Base-by-base conservation (phyloP, 78 protist genomes). In the Speleostelium caveatum region DNA sequence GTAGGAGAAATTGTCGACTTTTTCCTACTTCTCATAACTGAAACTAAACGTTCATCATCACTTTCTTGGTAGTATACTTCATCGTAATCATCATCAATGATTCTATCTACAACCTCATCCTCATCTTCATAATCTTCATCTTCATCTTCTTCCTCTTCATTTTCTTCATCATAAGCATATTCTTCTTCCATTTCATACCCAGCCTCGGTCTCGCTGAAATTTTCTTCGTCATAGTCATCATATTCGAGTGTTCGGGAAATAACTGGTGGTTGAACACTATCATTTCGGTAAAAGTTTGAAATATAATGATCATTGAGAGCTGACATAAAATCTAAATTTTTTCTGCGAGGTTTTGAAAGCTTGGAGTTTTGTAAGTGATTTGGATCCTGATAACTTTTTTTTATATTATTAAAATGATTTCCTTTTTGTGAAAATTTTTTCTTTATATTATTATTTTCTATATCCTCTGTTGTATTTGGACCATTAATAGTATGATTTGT, bases 401-500 rank as follows among this genome's bases (percentile, higher is more conserved):
- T 42, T 24, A 71, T 49, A 32, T 71, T 71, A 16, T 38, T 38
- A 51, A 71, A 14, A 33, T 71, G 77, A 30, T 71, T 71, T 21
- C 35, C 26, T 71, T 71, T 71, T 51, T 71, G 77, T 51, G 77
- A 71, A 26, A 71, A 71, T 51, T 71, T 71, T 62, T 71, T 69
- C 30, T 69, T 71, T 28, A 58, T 58, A 26, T 58, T 26, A 39
- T 19, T 61, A n/a, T 12, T 10, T 32, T 32, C 32, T n/a, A n/a
- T n/a, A n/a, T n/a, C n/a, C 53, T 45, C 10, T 45, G 53, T 45
- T 45, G 53, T 14, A 45, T 6, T 45, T 45, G 53, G 6, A 45
- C 53, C 10, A 45, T 45, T 45, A 45, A 14, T 45, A 45, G 6
- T 45, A 45, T 45, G 6, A 45, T 45, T 45, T 10, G 10, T 45